Evolutionary conservation across 441 rosid species (phyloP).

Genomic region (Erodium trifolium): DNA sequence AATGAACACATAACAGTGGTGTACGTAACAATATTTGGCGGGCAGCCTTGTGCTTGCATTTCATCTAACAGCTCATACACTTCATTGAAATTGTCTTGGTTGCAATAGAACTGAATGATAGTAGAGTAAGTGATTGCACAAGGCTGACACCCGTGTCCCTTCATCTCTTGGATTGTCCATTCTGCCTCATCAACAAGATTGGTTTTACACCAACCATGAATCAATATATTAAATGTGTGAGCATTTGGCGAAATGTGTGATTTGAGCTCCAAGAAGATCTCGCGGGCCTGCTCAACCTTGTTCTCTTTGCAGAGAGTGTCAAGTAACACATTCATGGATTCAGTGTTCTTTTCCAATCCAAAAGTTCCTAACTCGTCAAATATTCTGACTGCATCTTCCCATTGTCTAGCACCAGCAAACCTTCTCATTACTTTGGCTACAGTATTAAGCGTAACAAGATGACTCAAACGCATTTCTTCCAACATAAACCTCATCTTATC

Average conservation of each 20-base stretch:
- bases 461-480: constrained; percentile 41
- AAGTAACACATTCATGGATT: constrained; percentile 64
- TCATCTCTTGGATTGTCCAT: constrained; percentile 91
- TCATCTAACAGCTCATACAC: constrained; percentile 63
- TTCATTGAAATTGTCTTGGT: constrained; percentile 30
- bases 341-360: constrained; percentile 60
- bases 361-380: constrained; percentile 52
- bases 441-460: constrained; percentile 39
- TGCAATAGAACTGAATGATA: constrained; percentile 50
- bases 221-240: constrained; percentile 64
- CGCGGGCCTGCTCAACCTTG: constrained; percentile 54
- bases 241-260: constrained; percentile 50
- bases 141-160: constrained; percentile 52
- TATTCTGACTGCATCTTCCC: constrained; percentile 65
- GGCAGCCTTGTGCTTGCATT: constrained; percentile 49
- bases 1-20: constrained; percentile 56
- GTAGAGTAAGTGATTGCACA: constrained; percentile 76
- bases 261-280: constrained; percentile 48
- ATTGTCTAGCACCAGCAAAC: constrained; percentile 59
- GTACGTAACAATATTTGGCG: constrained; percentile 61
- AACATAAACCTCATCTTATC: constrained; percentile 52
- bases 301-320: constrained; percentile 79
- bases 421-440: constrained; percentile 74
- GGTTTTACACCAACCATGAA: constrained; percentile 86
- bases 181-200: constrained; percentile 67